Evolutionary conservation across 225 moss, liverwort and hornwort genomes (phyloP).

Genomic region (Marchantia polymorpha): DNA sequence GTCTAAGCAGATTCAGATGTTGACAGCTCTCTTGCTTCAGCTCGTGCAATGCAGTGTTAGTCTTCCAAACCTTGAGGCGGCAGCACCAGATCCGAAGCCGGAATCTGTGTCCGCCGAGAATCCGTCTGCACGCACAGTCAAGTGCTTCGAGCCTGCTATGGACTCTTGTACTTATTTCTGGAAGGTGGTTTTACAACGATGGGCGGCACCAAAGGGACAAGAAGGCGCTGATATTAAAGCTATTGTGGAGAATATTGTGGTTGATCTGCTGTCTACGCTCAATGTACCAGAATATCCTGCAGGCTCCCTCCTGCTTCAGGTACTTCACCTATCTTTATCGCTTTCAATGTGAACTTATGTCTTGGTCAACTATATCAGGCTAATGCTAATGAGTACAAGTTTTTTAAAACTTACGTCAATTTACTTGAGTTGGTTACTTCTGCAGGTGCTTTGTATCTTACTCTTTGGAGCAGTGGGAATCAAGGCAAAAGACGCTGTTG

Average conservation of each 20-base stretch:
- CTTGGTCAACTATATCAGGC: background rate
- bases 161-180: slow-evolving; percentile 82
- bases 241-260: slow-evolving; percentile 78
- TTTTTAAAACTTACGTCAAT: background rate
- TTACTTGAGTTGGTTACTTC: background rate
- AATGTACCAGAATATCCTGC: slow-evolving; percentile 96
- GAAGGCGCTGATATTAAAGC: slow-evolving; percentile 81
- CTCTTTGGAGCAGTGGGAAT: slow-evolving; percentile 79
- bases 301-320: slow-evolving; percentile 90
- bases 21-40: slow-evolving; percentile 92
- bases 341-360: background rate
- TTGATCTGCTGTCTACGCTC: slow-evolving; percentile 79
- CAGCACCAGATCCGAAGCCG: slow-evolving; percentile 20
- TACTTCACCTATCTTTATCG: slow-evolving; percentile 9
- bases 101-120: slow-evolving; percentile 30
- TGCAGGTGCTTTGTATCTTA: slow-evolving; percentile 84
- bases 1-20: slow-evolving; percentile 88
- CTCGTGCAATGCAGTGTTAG: slow-evolving; percentile 89
- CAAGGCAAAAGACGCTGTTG: slow-evolving; percentile 74
- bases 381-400: no score
- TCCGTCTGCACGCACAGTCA: slow-evolving; percentile 30
- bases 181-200: slow-evolving; percentile 78
- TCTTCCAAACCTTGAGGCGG: slow-evolving; percentile 45
- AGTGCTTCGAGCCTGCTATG: slow-evolving; percentile 89
- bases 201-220: slow-evolving; percentile 82